Evolutionary conservation across 2,329 filamentous ascomycete genomes (phyloP), one percentile per base, ranked within the genome.

Genomic region (Plectosphaerella cucumerina): DNA sequence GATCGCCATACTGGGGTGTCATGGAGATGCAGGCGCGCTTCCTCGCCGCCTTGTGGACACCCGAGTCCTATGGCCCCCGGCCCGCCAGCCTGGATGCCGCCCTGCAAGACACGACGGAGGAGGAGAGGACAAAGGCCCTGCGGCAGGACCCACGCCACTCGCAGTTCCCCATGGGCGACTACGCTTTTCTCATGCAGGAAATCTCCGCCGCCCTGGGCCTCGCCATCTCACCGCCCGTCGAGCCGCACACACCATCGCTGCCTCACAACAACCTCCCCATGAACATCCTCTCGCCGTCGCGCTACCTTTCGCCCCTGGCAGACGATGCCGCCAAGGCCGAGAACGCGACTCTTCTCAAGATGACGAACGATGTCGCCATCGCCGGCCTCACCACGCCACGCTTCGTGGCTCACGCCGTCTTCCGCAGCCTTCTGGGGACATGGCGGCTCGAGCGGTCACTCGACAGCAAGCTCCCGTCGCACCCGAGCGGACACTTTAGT

Each of bases 81-180:
- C 48, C 57, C 0, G 33, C 60, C 0, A 51, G 59, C 0, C 60
- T 81, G 4, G 50, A 60, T 9, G 57, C 63, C 1, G 76, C 78
- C 4, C 63, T 82, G 11, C 55, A 61, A 5, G 58, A 65, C 0
- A 77, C 81, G 50, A 64, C 65, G 17, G 76, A 72, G 0, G 69
- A 79, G 8, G 62, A 70, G 23, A 67, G 72, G 20, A 76, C 79
- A 0, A 60, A 81, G 1, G 59, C 65, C 3, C 71, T 89, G 31
- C 76, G 85, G 12, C 60, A 60, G 20, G 76, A 79, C 58, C 74
- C 68, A 10, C 77, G 72, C 6, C 68, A 69, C 58, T 86, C 65
- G 54, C 90, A 94, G 59, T 94, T 91, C 58, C 90, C 89, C 35
- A 92, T 93, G 85, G 85, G 85, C 10, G 90, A 95, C 65, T 93